Evolutionary conservation across 2,329 filamentous ascomycete genomes (phyloP), one percentile per base, ranked within the genome.

Genomic region (Penicillium sp.): DNA sequence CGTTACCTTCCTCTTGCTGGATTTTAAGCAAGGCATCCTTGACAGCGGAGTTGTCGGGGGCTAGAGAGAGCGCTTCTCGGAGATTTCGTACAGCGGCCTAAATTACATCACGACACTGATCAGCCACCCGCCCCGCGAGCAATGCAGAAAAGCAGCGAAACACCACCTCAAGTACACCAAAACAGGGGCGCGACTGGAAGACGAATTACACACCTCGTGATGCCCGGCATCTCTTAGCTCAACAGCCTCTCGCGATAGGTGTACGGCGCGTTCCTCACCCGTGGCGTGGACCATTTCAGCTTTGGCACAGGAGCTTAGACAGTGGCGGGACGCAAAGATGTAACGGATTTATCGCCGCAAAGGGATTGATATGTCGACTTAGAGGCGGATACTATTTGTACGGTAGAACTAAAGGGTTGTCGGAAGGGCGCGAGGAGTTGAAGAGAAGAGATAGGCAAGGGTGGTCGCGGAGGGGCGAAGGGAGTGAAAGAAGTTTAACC

Each of bases 21-120:
- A 83, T 77, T 64, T 79, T 79, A 46, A 80, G 64, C 51, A 83
- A 78, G 30, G 80, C 80, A 31, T 76, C 73, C 68, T 79, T 80
- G 58, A 83, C 80, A 50, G 79, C 73, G 13, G 74, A 66, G 61
- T 81, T 78, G 30, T 82, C 76, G 41, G 80, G 78, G 26, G 79
- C 80, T 35, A 83, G 71, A 30, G 79, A 76, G 51, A 81, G 75
- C n/a, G 81, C 81, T 74, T 83, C 80, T 70, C 80, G 78, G 58
- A 83, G 74, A 66, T 81, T 82, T 65, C 79, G 72, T 47, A 79
- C 80, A 44, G 80, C 81, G 60, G 79, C 77, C 81, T 83, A 61
- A 45, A 61, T 63, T 53, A 58, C 51, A 61, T 60, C 60, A 64
- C 59, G 48, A 38, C 45, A 48, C 41, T 54, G 61, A 64, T 66